These are phyloP conservation scores for Aspergillus neoniger DNA, from an alignment of 2,329 filamentous ascomycete genomes.

Conservation along the genomic window DNA sequence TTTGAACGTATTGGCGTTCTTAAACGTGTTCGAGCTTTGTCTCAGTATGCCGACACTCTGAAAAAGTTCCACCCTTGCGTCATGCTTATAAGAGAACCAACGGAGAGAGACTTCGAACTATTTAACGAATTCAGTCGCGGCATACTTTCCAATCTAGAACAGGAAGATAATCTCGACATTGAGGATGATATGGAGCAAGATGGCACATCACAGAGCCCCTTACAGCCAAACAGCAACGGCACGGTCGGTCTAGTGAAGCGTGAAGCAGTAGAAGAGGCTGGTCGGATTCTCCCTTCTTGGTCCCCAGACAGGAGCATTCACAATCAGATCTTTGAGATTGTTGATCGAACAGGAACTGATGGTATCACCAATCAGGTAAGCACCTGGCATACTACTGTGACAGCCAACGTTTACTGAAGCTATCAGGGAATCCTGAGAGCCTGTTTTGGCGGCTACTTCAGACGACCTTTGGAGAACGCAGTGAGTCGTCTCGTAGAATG, in stretches of 20 bases:
- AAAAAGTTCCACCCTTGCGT: constrained; percentile 45
- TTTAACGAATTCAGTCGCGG: constrained; percentile 42
- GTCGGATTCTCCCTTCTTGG: constrained; percentile 54
- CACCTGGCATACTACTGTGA: background rate
- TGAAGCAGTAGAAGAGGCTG: constrained; percentile 32
- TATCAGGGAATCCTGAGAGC: constrained; percentile 42
- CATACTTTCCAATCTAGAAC: constrained; percentile 30
- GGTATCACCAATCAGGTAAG: constrained; percentile 54
- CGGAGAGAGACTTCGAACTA: constrained; percentile 40
- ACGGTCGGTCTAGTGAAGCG: constrained; percentile 23
- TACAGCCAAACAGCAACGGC: constrained; percentile 7
- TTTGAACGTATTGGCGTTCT: constrained; percentile 50
- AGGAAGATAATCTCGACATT: constrained; percentile 31
- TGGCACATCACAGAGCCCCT: constrained; percentile 7
- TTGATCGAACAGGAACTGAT: constrained; percentile 48
- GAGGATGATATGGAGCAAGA: constrained; percentile 41
- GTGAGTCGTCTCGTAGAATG: constrained; percentile 56
- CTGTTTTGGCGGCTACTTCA: constrained; percentile 55
- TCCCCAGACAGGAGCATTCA: constrained; percentile 53
- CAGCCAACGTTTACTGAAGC: constrained; percentile 7
- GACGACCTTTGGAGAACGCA: constrained; percentile 56
- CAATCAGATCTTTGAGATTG: constrained; percentile 55
- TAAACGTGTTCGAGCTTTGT: constrained; percentile 45
- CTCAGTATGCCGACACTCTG: constrained; percentile 41
- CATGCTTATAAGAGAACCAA: constrained; percentile 46